These are phyloP conservation scores for Asterionellopsis glacialis DNA, from an alignment of 108 stramenopile species.

Conservation along the genomic window DNA sequence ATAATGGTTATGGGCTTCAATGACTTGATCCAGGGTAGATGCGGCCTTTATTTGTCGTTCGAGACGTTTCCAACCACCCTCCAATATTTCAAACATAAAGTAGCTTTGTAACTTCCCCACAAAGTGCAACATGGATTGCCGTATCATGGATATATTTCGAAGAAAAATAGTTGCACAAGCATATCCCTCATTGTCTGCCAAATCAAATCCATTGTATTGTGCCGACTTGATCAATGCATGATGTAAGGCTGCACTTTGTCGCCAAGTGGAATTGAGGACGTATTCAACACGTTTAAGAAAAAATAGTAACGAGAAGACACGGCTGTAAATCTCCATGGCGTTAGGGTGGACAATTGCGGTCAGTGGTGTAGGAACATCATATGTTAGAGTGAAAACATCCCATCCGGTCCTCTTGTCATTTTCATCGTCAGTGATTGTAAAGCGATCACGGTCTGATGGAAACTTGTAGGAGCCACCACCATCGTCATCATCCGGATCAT, in stretches of 20 bases:
- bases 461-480: slow-evolving; percentile 46
- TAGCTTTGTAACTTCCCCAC: slow-evolving; percentile 93
- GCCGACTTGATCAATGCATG: slow-evolving; percentile 68
- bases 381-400: slow-evolving; percentile 92
- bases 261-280: slow-evolving; percentile 91
- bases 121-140: slow-evolving; percentile 95
- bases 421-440: slow-evolving; percentile 3
- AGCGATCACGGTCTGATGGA: slow-evolving; percentile 9
- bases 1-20: slow-evolving; percentile 89
- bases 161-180: slow-evolving; percentile 60
- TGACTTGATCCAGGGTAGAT: slow-evolving; percentile 82
- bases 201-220: slow-evolving; percentile 41
- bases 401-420: slow-evolving; percentile 63
- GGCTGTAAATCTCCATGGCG: slow-evolving; percentile 72
- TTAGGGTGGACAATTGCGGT: slow-evolving; percentile 74
- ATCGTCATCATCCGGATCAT: slow-evolving; percentile 31
- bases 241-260: slow-evolving; percentile 81
- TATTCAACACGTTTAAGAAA: slow-evolving; percentile 90
- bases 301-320: slow-evolving; percentile 89
- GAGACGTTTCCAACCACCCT: slow-evolving; percentile 88
- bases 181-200: slow-evolving; percentile 31
- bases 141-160: slow-evolving; percentile 85
- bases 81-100: slow-evolving; percentile 98
- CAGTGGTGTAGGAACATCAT: slow-evolving; percentile 84
- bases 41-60: slow-evolving; percentile 58